Evolutionary conservation across 1,139 yeast genomes (phyloP), one percentile per base, ranked within the genome.

Genomic region (Blastobotrys indianensis): DNA sequence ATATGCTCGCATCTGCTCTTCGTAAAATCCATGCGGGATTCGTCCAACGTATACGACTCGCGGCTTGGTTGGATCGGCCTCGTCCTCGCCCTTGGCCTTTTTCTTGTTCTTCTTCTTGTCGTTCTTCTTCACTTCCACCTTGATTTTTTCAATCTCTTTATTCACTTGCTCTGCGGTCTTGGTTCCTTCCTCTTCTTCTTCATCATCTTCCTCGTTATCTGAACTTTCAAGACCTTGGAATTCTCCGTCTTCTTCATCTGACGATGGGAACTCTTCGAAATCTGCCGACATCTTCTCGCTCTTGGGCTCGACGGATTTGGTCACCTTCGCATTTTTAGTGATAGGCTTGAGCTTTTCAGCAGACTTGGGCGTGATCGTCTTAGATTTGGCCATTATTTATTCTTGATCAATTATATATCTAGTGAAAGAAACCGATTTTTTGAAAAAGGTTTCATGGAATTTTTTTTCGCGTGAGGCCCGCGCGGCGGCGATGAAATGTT

Each of bases 21-120:
- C 97, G 60, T 87, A 82, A 70, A 92, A 88, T 44, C 95, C 96
- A 57, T 82, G 81, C 37, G 98, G 98, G 55, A 92, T 76, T 64
- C 97, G 80, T 45, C 97, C 97, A 39, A 92, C 76, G 66, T 90
- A 92, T 52, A 92, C 72, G 46, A 87, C 86, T 34, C 94, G 94
- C 33, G 65, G 55, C 39, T 53, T 49, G 15, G 30, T 39, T 45
- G 49, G 45, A 32, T 50, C 52, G 31, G 56, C 58, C 39, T 54
- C 57, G 32, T 53, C 48, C 3, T 20, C 15, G 11, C 25, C 13
- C 46, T 47, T 32, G 52, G 53, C 13, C 48, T 48, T 47, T 39
- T 47, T 42, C 52, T 53, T 13, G 48, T 48, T 45, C 41, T 48
- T 43, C 38, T 44, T 45, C 31, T 46, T 39, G 17, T 45, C 45